Conservation (phyloP, 345 rosid genomes). For the Citrus medica region DNA sequence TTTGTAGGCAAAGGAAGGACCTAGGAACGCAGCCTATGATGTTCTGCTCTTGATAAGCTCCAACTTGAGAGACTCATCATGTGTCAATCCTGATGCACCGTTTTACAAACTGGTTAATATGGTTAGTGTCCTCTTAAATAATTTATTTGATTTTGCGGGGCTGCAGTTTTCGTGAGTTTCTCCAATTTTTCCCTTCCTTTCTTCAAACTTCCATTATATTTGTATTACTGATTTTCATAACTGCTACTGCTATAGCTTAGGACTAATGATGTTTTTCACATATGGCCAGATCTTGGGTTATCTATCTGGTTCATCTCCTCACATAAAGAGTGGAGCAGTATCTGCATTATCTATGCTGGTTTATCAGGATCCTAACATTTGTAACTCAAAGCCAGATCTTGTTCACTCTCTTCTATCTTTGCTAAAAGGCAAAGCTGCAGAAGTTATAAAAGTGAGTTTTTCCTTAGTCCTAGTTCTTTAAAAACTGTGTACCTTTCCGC, state of each 20-base stretch:
- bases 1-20: constrained; percentile 70
- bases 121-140: constrained; percentile 42
- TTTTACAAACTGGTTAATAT: constrained; percentile 66
- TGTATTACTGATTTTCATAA: neutral
- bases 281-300: constrained; percentile 76
- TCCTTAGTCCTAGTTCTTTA: neutral
- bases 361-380: constrained; percentile 58
- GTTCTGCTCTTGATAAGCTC: constrained; percentile 54
- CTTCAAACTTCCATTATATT: neutral
- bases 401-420: constrained; percentile 73
- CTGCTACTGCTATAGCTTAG: constrained; percentile 2
- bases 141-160: neutral
- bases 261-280: constrained; percentile 9
- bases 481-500: neutral
- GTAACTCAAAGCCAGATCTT: constrained; percentile 58
- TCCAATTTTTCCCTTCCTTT: neutral
- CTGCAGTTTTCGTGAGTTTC: neutral
- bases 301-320: constrained; percentile 88
- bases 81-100: constrained; percentile 32
- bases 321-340: constrained; percentile 90
- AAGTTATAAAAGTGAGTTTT: constrained; percentile 70
- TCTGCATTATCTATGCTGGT: constrained; percentile 83
- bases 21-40: constrained; percentile 78
- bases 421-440: constrained; percentile 76
- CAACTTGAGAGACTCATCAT: constrained; percentile 41